Conservation (phyloP, 306 rosid species). For the Medicago lupulina region DNA sequence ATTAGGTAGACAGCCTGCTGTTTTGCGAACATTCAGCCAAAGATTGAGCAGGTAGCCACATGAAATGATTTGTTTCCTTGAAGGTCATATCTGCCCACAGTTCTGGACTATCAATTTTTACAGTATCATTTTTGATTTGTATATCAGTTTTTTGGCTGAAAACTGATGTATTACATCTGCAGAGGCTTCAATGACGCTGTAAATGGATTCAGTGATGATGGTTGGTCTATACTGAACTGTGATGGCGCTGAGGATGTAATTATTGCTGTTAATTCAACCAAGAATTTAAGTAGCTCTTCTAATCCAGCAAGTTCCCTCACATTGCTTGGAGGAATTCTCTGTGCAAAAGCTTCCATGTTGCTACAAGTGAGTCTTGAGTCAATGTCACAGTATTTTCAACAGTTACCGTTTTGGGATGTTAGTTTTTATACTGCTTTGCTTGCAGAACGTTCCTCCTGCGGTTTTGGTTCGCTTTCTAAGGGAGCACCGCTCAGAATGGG, state of each 20-base stretch:
- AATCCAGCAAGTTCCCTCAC: conserved; percentile 76
- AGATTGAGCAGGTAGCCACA: conserved; percentile 77
- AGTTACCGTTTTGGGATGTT: not conserved
- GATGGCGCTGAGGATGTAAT: conserved; percentile 94
- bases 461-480: conserved; percentile 92
- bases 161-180: conserved; percentile 31
- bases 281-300: conserved; percentile 67
- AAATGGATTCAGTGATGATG: conserved; percentile 95
- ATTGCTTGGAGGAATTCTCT: conserved; percentile 88
- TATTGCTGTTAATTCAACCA: conserved; percentile 76
- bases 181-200: conserved; percentile 98
- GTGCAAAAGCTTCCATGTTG: conserved; percentile 98
- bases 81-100: not conserved
- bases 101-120: conserved; percentile 7
- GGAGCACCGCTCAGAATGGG: conserved; percentile 99
- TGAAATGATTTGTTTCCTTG: conserved; percentile 1
- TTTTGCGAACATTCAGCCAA: conserved; percentile 92
- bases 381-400: conserved; percentile 1
- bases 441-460: conserved; percentile 92
- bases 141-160: not conserved
- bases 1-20: conserved; percentile 97
- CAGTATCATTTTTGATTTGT: not conserved
- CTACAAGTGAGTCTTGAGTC: conserved; percentile 72
- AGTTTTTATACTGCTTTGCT: conserved; percentile 23
- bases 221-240: conserved; percentile 83